Base-by-base conservation (phyloP, 768 basidiomycete species). In the Tulasnella sp. region DNA sequence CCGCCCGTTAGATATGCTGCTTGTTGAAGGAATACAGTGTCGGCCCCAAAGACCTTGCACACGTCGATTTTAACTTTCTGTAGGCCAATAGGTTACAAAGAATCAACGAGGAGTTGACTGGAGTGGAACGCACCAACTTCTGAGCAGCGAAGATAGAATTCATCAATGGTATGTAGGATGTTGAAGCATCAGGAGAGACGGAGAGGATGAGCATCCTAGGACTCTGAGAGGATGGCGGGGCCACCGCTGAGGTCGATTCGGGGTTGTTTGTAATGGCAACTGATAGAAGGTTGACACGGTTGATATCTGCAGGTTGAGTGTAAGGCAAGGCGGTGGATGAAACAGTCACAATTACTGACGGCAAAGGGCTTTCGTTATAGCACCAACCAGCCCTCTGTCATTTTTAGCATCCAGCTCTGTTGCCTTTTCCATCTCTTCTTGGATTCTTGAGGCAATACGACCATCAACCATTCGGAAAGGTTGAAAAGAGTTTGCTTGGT, bases 121-220 rank as follows among this genome's bases (percentile, higher is more conserved):
- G 61, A 70, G 77, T 13, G 6, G 5, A 42, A 84, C 91, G 81
- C 80, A 94, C 97, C 81, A 95, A 87, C 86, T 99, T 99, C 84
- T 99, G 98, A 5, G 98, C 98, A 23, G 96, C 96, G 85, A 99
- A 99, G 72, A 99, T 99, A 75, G 96, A 92, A 83, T 99, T 99
- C 98, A 99, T 99, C 83, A 99, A 91, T 35, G 97, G 94, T 72
- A 99, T 97, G 84, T 99, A 99, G 13, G 96, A 94, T 10, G 91
- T 88, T 11, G 93, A 92, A 39, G 92, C 87, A 84, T 97, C 93
- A 20, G 94, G 94, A 15, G 96, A 97, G 76, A 98, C 95, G 55
- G 95, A 96, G 75, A 99, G 87, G 80, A 99, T 87, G 73, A 92
- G 83, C 73, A 93, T 91, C 11, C 90, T 86, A 0, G 91, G 88